phyloP scores from a whole-genome alignment of 257 asterid species.

The Solanum tarijense region DNA sequence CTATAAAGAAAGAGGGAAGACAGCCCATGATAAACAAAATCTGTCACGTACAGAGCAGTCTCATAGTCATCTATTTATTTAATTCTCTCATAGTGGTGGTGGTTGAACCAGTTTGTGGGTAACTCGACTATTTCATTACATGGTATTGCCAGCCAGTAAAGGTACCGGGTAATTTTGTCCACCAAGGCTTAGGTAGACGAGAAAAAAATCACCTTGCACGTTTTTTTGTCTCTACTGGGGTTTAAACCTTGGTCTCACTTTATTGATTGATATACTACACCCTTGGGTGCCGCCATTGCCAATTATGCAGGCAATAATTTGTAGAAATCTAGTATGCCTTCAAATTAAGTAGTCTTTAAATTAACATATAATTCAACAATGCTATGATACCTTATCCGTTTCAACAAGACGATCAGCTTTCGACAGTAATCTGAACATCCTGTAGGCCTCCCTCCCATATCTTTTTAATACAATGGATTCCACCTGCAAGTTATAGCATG shows the following conservation, averaged over 20 bases:
- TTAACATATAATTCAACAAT: background rate
- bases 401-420: constrained; percentile 42
- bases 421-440: constrained; percentile 69
- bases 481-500: constrained; percentile 40
- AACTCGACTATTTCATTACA: background rate
- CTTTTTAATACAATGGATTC: constrained; percentile 73
- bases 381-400: constrained; percentile 58
- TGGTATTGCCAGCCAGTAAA: background rate
- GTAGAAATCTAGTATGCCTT: background rate
- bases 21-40: background rate
- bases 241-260: background rate
- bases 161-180: background rate
- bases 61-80: background rate
- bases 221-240: background rate
- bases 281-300: background rate
- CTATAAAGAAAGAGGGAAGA: background rate
- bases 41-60: background rate
- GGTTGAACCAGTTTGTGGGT: background rate
- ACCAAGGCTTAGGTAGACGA: background rate
- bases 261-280: background rate
- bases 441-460: constrained; percentile 74
- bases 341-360: background rate
- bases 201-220: background rate
- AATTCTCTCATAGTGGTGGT: background rate
- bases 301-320: background rate